These are phyloP conservation scores for Aaosphaeria arxii DNA, from an alignment of 2,329 filamentous ascomycete species.

Conservation along the genomic window DNA sequence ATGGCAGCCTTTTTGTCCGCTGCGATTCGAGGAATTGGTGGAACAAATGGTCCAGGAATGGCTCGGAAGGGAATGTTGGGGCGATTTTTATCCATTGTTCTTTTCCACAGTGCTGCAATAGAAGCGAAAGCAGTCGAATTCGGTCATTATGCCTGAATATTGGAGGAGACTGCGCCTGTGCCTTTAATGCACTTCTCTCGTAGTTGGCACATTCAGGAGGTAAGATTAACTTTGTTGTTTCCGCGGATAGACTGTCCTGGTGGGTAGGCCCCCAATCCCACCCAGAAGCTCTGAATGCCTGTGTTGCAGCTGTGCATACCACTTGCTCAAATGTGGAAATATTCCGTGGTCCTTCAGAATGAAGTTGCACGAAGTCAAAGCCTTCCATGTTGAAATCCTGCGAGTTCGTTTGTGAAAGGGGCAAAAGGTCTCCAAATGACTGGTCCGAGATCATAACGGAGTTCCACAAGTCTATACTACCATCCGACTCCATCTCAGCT, in stretches of 20 bases:
- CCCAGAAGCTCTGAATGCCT: background rate
- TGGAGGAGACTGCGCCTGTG: background rate
- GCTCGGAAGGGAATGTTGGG: background rate
- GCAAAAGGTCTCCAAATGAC: background rate
- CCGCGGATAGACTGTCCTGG: background rate
- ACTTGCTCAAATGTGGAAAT: background rate
- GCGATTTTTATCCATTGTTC: background rate
- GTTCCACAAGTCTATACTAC: background rate
- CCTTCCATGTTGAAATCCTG: background rate
- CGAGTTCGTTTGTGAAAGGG: background rate
- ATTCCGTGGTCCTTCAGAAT: background rate
- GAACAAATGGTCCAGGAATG: background rate
- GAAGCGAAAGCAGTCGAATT: background rate
- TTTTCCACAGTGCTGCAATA: background rate
- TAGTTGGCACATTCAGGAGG: background rate
- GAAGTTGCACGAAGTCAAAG: background rate
- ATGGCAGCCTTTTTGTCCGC: background rate
- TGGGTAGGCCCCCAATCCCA: background rate
- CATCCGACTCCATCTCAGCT: background rate
- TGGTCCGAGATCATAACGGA: background rate
- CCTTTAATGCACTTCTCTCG: constrained; percentile 34
- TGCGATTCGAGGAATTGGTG: background rate
- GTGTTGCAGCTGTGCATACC: background rate
- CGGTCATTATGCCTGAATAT: background rate
- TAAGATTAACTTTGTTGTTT: background rate